Evolutionary conservation across 805 yeast genomes (phyloP), one percentile per base, ranked within the genome.

Genomic region (Teunomyces kruisii): DNA sequence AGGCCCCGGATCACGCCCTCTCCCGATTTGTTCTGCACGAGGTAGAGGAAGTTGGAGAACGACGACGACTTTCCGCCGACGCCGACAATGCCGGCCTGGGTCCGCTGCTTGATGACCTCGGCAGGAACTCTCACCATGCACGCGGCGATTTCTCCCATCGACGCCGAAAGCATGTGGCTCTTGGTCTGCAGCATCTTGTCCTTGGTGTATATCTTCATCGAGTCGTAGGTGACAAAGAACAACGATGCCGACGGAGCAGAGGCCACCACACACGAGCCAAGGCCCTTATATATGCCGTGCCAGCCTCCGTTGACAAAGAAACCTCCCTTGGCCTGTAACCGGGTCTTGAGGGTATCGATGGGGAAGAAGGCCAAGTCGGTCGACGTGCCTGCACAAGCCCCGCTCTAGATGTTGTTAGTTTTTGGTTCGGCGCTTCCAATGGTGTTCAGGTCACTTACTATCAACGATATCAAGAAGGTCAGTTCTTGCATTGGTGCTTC

Each of bases 341-440:
- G 74, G 0, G 99, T 94, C 67, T 94, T 94, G 45, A 94, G 56
- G 1, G 99, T 94, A 57, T 94, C 99, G 32, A 94, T 88, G 10
- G 99, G 99, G 72, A 92, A 94, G 66, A 94, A 94, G 3, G 86
- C 89, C 31, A 94, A 72, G 67, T 94, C 99, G 1, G 97, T 91
- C 5, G 95, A 84, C 1, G 97, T 94, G 12, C 99, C 99, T 5
- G 99, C 97, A 47, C 94, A 84, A 6, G 88, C 99, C 31, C 99
- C 99, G 58, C 91, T 83, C 77, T 67, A 43, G 28, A 6, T 33
- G 47, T 44, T n/a, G n/a, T n/a, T n/a, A n/a, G n/a, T n/a, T n/a
- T n/a, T n/a, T 46, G 44, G 50, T 47, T 8, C 13, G 29, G 14
- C 19, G 14, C 8, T n/a, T 19, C 31, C 7, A 30, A 15, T 26